These are phyloP conservation scores for Camellia sinensis DNA, from an alignment of 148 eudicot species.

Conservation along the genomic window DNA sequence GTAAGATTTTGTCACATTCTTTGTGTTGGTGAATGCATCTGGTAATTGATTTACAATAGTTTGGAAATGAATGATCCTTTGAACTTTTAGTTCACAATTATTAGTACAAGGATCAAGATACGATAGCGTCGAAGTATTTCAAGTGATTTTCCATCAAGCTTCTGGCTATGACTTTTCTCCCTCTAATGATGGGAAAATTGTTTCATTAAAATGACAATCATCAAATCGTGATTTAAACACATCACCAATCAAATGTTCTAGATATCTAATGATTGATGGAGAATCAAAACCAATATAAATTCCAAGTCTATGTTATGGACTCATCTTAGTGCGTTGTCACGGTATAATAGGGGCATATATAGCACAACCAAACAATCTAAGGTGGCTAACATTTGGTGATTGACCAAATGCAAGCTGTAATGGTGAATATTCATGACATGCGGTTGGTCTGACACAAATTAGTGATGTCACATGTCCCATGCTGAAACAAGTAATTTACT, in stretches of 20 bases:
- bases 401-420: background rate
- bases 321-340: background rate
- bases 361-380: background rate
- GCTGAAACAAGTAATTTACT: background rate
- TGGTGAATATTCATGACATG: background rate
- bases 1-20: too few relatives aligned
- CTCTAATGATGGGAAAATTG: background rate
- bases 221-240: background rate
- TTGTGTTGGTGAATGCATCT: too few relatives aligned
- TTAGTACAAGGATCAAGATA: too few relatives aligned
- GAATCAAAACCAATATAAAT: slow-evolving; percentile 11
- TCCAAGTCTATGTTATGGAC: background rate
- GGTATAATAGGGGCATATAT: background rate
- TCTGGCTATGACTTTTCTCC: background rate
- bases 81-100: too few relatives aligned
- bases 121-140: background rate
- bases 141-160: background rate
- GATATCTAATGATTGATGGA: background rate
- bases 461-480: background rate
- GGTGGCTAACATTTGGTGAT: background rate
- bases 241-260: background rate
- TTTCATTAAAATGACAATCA: slow-evolving; percentile 3
- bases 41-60: too few relatives aligned
- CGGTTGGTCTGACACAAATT: background rate
- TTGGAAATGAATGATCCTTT: too few relatives aligned